These are phyloP conservation scores for Chlamydomonas incerta DNA, from an alignment of 139 green algal genomes.

Conservation along the genomic window DNA sequence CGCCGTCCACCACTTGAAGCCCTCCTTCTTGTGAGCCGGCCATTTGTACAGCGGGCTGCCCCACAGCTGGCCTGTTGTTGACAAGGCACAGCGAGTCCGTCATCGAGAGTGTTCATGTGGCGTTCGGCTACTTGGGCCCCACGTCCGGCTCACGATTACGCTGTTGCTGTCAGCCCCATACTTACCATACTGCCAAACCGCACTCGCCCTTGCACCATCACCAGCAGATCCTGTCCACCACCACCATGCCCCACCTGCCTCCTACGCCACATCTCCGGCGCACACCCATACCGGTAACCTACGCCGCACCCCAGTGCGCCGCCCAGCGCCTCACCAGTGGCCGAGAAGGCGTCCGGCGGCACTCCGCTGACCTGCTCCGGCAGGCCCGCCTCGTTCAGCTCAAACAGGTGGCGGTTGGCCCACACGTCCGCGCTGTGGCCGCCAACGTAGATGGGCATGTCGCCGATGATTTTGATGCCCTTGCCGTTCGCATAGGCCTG, in stretches of 20 bases:
- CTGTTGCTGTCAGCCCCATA: no score
- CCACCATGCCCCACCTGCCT: no score
- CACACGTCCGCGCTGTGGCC: constrained; percentile 96
- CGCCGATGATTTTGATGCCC: constrained; percentile 92
- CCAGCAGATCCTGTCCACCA: no score
- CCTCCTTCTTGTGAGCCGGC: constrained; percentile 77
- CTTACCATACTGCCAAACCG: no score
- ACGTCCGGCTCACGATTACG: no score
- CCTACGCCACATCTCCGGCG: no score
- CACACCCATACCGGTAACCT: no score
- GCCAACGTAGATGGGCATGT: constrained; percentile 99
- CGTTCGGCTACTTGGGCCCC: no score
- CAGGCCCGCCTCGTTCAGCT: constrained; percentile 59
- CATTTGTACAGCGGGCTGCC: constrained; percentile 94
- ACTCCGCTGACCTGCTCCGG: constrained; percentile 85
- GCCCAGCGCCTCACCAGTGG: constrained; percentile 76
- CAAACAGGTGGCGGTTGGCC: constrained; percentile 84
- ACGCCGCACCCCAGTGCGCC: background rate
- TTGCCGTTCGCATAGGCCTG: constrained; percentile 90
- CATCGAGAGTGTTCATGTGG: no score
- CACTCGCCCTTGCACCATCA: no score
- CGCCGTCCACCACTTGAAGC: constrained; percentile 83
- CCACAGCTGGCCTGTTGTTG: constrained; percentile 97
- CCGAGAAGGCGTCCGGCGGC: constrained; percentile 95
- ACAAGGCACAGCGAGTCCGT: no score